Evolutionary conservation across 257 asterid species (phyloP).

Genomic region (Solanum virginianum): DNA sequence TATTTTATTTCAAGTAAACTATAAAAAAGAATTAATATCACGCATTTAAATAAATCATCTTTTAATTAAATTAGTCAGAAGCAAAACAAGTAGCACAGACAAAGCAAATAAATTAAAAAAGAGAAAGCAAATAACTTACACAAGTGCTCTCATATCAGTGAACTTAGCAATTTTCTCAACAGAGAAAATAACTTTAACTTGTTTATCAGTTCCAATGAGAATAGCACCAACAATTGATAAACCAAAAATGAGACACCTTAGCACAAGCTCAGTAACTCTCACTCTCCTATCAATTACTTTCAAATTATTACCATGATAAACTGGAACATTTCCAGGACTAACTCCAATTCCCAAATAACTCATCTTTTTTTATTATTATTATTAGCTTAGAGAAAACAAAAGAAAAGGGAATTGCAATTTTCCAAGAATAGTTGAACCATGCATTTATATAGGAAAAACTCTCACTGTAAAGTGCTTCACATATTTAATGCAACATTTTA

Average conservation of each 20-base stretch:
- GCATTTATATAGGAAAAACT: not conserved
- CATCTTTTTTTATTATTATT: conserved; percentile 11
- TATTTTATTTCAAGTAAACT: not conserved
- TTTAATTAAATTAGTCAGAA: not conserved
- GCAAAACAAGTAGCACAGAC: not conserved
- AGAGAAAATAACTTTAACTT: conserved; percentile 76
- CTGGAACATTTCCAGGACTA: conserved; percentile 89
- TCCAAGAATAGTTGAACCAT: not conserved
- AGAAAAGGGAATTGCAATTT: not conserved
- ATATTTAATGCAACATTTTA: not conserved
- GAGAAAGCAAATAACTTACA: conserved; percentile 32
- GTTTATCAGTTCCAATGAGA: conserved; percentile 65
- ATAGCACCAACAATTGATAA: conserved; percentile 54
- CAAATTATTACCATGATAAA: conserved; percentile 59
- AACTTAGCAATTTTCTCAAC: conserved; percentile 71
- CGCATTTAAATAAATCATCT: not conserved
- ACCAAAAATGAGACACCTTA: conserved; percentile 64
- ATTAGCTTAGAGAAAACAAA: not conserved
- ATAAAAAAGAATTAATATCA: too few species aligned
- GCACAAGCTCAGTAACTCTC: conserved; percentile 51
- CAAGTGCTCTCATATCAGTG: conserved; percentile 88
- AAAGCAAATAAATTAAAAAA: not conserved
- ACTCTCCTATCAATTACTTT: conserved; percentile 64
- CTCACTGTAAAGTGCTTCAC: not conserved
- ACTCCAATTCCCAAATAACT: conserved; percentile 84